phyloP scores from a whole-genome alignment of 305 asterid species.

The Fraxinus albicans region DNA sequence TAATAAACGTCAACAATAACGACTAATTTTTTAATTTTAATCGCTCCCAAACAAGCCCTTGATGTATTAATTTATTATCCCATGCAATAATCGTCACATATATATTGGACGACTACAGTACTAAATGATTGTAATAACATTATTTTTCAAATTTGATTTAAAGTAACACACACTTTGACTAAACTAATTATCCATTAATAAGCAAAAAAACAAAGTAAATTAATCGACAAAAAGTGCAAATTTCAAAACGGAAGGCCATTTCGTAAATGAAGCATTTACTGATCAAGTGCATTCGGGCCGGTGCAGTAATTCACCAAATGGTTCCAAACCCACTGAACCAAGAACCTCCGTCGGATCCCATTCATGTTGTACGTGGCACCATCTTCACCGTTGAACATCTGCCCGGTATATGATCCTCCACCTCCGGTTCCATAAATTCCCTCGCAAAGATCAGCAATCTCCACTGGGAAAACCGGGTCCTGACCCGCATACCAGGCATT shows the following conservation, averaged over 20 bases:
- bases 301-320: constrained; percentile 53
- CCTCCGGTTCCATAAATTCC: constrained; percentile 81
- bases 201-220: background rate
- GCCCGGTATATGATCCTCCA: constrained; percentile 68
- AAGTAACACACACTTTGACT: background rate
- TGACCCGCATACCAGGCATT: constrained; percentile 81
- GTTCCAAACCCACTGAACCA: constrained; percentile 79
- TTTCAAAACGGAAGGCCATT: background rate
- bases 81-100: too few relatives aligned
- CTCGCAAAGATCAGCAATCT: constrained; percentile 71
- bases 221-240: too few relatives aligned
- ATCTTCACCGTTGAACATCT: constrained; percentile 48
- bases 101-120: too few relatives aligned
- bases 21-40: too few relatives aligned
- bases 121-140: too few relatives aligned
- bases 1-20: too few relatives aligned
- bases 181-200: background rate
- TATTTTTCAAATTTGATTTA: background rate
- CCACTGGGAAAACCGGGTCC: constrained; percentile 65
- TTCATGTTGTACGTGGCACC: constrained; percentile 67
- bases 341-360: constrained; percentile 52
- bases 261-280: constrained; percentile 27
- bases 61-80: too few relatives aligned
- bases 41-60: too few relatives aligned
- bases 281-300: constrained; percentile 72